Evolutionary conservation across 768 basidiomycete genomes (phyloP).

Genomic region (Strobilomyces echinocephalus): DNA sequence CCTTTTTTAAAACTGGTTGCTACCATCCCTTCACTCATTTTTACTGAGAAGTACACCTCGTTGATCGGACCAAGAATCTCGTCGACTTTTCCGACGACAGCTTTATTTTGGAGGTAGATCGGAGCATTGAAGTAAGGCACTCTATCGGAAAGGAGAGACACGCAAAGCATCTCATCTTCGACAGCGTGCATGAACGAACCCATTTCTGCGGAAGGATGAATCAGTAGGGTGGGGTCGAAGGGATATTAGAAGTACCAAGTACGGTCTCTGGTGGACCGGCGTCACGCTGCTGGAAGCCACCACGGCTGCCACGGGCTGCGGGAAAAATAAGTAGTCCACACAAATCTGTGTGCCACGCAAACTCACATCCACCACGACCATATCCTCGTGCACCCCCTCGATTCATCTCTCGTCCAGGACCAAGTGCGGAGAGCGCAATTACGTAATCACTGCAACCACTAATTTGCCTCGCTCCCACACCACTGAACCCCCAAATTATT

Average conservation of each 20-base stretch:
- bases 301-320: conserved; percentile 57
- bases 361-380: conserved; percentile 49
- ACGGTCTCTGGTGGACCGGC: conserved; percentile 76
- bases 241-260: conserved; percentile 42
- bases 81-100: conserved; percentile 93
- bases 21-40: conserved; percentile 95
- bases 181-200: conserved; percentile 92
- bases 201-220: conserved; percentile 57
- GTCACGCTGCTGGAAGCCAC: conserved; percentile 69
- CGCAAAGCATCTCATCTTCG: conserved; percentile 97
- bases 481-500: neutral
- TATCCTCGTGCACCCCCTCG: conserved; percentile 53
- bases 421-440: conserved; percentile 6
- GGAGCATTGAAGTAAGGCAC: conserved; percentile 99
- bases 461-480: neutral
- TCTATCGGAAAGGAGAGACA: conserved; percentile 77
- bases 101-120: conserved; percentile 95
- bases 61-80: conserved; percentile 99
- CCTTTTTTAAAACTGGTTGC: conserved; percentile 95
- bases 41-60: conserved; percentile 96
- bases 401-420: conserved; percentile 34
- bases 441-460: conserved; percentile 21
- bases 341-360: neutral
- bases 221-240: neutral
- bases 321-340: conserved; percentile 1